These are phyloP conservation scores for Kodamaea sp. DNA, from an alignment of 1,139 yeast genomes.

Conservation along the genomic window DNA sequence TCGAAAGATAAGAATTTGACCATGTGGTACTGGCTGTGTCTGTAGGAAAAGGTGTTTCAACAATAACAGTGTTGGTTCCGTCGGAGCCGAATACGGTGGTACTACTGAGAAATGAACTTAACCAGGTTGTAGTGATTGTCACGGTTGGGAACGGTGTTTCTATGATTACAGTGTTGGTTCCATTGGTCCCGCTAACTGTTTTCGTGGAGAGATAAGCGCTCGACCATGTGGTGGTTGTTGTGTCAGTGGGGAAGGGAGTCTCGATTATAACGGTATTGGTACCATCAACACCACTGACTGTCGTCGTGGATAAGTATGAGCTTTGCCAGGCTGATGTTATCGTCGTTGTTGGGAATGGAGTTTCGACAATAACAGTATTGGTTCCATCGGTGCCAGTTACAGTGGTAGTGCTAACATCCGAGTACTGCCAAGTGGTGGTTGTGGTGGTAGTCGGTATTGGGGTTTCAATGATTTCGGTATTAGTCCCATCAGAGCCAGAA, in stretches of 20 bases:
- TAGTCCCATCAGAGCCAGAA: no score
- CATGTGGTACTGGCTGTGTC: conserved; percentile 12
- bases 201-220: no score
- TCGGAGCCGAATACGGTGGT: conserved; percentile 16
- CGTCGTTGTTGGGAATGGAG: conserved; percentile 16
- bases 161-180: conserved; percentile 11
- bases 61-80: conserved; percentile 16
- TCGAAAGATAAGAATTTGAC: conserved; percentile 7
- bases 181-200: conserved; percentile 8
- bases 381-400: conserved; percentile 14
- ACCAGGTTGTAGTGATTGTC: conserved; percentile 18
- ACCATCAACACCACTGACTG: no score
- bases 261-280: conserved; percentile 11
- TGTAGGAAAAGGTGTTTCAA: conserved; percentile 18
- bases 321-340: conserved; percentile 16
- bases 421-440: no score
- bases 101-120: conserved; percentile 13
- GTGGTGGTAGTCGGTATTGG: no score
- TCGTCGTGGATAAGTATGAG: conserved; percentile 9
- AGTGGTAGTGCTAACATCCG: conserved; percentile 16
- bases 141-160: conserved; percentile 16
- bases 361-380: conserved; percentile 18
- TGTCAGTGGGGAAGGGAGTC: conserved; percentile 12
- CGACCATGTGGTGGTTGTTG: conserved; percentile 9
- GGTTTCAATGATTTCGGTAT: no score